Base-by-base conservation (phyloP, 257 asterid species). In the Nicotiana undulata region DNA sequence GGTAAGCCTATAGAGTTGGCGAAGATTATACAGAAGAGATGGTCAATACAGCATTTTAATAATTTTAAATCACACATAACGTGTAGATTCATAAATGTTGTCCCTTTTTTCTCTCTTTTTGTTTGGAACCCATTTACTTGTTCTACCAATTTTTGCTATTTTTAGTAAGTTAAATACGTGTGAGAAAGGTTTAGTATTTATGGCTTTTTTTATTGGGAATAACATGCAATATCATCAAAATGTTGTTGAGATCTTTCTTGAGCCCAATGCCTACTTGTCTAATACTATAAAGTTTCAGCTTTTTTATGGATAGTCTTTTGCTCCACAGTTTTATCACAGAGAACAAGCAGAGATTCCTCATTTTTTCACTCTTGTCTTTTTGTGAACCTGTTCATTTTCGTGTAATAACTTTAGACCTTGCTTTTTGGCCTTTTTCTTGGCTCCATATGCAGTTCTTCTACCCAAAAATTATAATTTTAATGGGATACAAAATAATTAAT, bases 221-320 rank as follows among this genome's bases (percentile, higher is more conserved):
- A 68, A 68, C 58, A 18, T 68, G 77, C 77, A 59, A 59, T 59
- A 60, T 59, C 11, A 37, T 40, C 12, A 40, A 40, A 13, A n/a
- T 79, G 55, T 70, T 81, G 26, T 80, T 56, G 9, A 6, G 77
- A 83, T 83, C 79, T 81, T 87, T 85, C 84, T 87, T 79, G 81
- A 82, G 85, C 85, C 80, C 80, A 76, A 85, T 31, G 81, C 81
- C 81, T 40, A 60, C 29, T 70, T 34, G 77, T 37, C 51, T 72
- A 75, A 17, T 29, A 44, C 80, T 44, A 63, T 67, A 81, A 81
- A 84, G 83, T 40, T 59, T 70, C 83, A 63, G 83, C 86, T 80
- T 87, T 82, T 51, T 46, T 29, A 32, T 20, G 81, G 59, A 9
- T 9, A 40, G 77, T 75, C 22, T 63, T 76, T 77, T 67, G n/a